These are phyloP conservation scores for Talaromyces sp. DNA, from an alignment of 2,329 filamentous ascomycete genomes.

Conservation along the genomic window DNA sequence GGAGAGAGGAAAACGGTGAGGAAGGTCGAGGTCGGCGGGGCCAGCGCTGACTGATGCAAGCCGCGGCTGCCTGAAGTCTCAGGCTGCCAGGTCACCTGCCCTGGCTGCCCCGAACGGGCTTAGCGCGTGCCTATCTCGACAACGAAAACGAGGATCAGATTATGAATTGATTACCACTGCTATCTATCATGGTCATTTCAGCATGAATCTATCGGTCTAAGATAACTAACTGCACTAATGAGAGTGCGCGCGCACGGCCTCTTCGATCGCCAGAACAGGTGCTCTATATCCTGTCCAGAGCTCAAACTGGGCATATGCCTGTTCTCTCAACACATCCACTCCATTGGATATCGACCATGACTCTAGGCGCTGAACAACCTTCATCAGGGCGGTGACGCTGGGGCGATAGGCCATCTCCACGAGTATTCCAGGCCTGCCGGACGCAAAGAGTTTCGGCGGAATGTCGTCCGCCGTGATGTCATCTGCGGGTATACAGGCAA, in stretches of 20 bases:
- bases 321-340: slow-evolving; percentile 20
- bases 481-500: slow-evolving; percentile 8
- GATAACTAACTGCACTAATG: slow-evolving; percentile 10
- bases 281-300: slow-evolving; percentile 17
- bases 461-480: slow-evolving; percentile 21
- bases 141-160: background rate
- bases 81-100: background rate
- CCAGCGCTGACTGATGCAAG: background rate
- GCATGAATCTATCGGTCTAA: background rate
- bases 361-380: slow-evolving; percentile 14
- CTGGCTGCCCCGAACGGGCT: background rate
- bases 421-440: background rate
- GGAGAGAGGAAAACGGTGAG: background rate
- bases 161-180: background rate
- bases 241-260: background rate
- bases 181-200: background rate
- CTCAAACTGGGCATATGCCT: slow-evolving; percentile 21
- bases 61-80: background rate
- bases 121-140: background rate
- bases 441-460: slow-evolving; percentile 10
- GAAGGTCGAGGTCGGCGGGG: background rate
- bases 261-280: background rate
- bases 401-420: slow-evolving; percentile 5
- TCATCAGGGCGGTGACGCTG: slow-evolving; percentile 2
- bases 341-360: slow-evolving; percentile 16